These are phyloP conservation scores for Neurospora sp. DNA, from an alignment of 495 filamentous ascomycete species.

Conservation along the genomic window DNA sequence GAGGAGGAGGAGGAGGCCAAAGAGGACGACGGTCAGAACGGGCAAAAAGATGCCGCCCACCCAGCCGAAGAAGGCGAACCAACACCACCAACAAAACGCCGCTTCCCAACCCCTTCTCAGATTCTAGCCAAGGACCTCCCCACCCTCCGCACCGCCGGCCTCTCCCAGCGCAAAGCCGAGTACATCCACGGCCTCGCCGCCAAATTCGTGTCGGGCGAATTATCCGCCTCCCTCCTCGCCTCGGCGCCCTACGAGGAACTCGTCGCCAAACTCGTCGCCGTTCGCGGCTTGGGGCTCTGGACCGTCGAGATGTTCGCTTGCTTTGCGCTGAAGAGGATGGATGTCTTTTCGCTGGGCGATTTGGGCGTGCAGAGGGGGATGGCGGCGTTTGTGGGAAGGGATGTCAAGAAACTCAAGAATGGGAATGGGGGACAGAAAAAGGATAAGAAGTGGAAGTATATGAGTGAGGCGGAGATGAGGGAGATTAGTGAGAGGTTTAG, in stretches of 20 bases:
- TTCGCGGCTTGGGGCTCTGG: slow-evolving; percentile 82
- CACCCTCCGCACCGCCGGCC: slow-evolving; percentile 68
- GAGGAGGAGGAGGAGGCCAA: neutral
- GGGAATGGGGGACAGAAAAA: slow-evolving; percentile 59
- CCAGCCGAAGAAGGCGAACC: slow-evolving; percentile 11
- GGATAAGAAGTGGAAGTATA: slow-evolving; percentile 94
- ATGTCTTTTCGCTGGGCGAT: slow-evolving; percentile 89
- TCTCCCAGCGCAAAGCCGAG: slow-evolving; percentile 89
- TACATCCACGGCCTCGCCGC: slow-evolving; percentile 78
- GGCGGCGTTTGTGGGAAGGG: slow-evolving; percentile 74
- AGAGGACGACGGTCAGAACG: slow-evolving; percentile 7
- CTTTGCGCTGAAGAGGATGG: slow-evolving; percentile 82
- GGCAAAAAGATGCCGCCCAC: slow-evolving; percentile 2
- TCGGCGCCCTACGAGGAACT: slow-evolving; percentile 78
- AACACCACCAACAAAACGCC: slow-evolving; percentile 4
- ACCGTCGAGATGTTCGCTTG: slow-evolving; percentile 96
- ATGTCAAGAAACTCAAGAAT: slow-evolving; percentile 73
- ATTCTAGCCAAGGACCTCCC: slow-evolving; percentile 51
- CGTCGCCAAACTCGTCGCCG: slow-evolving; percentile 67
- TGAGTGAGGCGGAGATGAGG: slow-evolving; percentile 87
- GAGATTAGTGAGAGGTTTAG: slow-evolving; percentile 68
- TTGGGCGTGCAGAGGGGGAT: slow-evolving; percentile 91
- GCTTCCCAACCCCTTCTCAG: slow-evolving; percentile 69
- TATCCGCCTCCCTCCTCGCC: slow-evolving; percentile 64
- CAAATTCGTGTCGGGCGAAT: slow-evolving; percentile 65